Conservation (phyloP, 2,329 filamentous ascomycete species). For the Pyricularia sp. region DNA sequence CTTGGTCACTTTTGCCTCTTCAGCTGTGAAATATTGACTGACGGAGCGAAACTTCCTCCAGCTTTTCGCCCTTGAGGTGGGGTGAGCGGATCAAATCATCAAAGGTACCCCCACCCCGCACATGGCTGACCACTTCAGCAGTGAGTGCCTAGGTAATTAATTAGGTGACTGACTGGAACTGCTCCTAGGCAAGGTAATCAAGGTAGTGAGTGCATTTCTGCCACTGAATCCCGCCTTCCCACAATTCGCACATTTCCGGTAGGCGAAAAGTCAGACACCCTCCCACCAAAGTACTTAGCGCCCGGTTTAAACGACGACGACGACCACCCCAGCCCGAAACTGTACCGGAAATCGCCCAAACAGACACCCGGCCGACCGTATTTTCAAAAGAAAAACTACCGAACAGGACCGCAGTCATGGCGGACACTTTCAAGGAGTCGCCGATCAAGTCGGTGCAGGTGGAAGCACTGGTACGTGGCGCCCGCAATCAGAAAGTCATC, state of each 20-base stretch:
- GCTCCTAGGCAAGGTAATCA: too few species aligned
- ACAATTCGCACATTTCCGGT: conserved; percentile 9
- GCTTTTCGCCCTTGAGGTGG: not conserved
- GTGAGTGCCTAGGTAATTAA: too few species aligned
- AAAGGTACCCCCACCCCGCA: not conserved
- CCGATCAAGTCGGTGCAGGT: conserved; percentile 84
- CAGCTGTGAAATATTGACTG: not conserved
- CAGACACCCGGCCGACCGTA: not conserved
- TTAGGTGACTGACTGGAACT: too few species aligned
- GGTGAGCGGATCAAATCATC: not conserved
- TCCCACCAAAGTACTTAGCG: conserved; percentile 5
- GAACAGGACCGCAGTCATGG: conserved; percentile 36
- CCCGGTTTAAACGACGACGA: not conserved
- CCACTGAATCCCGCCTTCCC: conserved; percentile 9
- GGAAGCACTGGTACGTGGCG: conserved; percentile 71
- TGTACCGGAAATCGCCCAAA: not conserved
- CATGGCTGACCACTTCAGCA: not conserved
- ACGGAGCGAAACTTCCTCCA: not conserved
- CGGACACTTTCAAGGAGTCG: conserved; percentile 52
- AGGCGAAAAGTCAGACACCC: not conserved
- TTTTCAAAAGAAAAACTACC: not conserved
- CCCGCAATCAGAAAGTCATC: not conserved
- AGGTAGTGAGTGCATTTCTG: conserved; percentile 9
- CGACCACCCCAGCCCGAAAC: not conserved
- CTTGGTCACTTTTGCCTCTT: conserved; percentile 2